Evolutionary conservation across 116 monocot genomes (phyloP).

Genomic region (Iris pallida): DNA sequence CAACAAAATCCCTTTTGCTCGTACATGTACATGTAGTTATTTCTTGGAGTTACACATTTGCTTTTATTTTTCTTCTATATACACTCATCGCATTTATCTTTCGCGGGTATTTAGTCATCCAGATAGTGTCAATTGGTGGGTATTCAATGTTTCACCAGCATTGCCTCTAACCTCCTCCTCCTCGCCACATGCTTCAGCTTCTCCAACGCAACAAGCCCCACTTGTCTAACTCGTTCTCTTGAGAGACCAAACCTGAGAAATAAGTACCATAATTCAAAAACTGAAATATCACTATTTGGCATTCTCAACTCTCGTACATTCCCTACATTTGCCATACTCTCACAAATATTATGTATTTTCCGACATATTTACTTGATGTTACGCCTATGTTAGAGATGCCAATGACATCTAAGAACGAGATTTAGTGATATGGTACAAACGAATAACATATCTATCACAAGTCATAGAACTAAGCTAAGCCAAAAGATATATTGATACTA

Average conservation of each 20-base stretch:
- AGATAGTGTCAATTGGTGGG: background rate
- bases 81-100: background rate
- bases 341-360: too few species aligned
- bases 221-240: conserved; percentile 77
- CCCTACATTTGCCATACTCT: too few species aligned
- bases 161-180: conserved; percentile 49
- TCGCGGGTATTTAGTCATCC: background rate
- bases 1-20: background rate
- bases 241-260: conserved; percentile 75
- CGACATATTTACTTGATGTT: too few species aligned
- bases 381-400: too few species aligned
- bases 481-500: too few species aligned
- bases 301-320: too few species aligned
- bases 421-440: too few species aligned
- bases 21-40: conserved; percentile 11
- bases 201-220: conserved; percentile 76
- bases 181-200: conserved; percentile 69
- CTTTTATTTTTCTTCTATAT: conserved; percentile 5
- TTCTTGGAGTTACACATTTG: background rate
- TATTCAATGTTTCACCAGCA: conserved; percentile 62
- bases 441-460: too few species aligned
- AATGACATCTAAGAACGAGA: too few species aligned
- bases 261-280: background rate
- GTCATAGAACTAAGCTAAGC: too few species aligned
- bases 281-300: too few species aligned